Percentiles rank a stretch among this genome's conserved stretches.
These are phyloP conservation scores for Kwoniella bestiolae DNA, from an alignment of 768 basidiomycete species.

Conservation along the genomic window DNA sequence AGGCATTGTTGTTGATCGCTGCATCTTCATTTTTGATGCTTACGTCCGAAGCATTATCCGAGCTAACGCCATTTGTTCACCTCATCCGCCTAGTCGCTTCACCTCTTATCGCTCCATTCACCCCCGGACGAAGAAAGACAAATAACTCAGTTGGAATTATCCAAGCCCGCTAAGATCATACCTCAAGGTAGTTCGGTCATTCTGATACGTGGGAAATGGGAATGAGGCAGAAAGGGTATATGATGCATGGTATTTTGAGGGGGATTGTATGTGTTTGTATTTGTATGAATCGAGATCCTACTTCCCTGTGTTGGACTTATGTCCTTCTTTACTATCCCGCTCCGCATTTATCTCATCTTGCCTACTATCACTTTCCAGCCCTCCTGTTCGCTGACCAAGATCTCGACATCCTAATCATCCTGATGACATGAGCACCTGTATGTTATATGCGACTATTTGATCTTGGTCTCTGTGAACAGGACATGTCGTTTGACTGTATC, in stretches of 20 bases:
- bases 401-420: no score
- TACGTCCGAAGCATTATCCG: no score
- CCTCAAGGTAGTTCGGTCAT: slow-evolving; percentile 29
- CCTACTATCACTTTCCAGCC: no score
- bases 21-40: not conserved
- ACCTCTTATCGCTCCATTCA: slow-evolving; percentile 5
- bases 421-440: not conserved
- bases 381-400: no score
- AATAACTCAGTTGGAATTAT: slow-evolving; percentile 15
- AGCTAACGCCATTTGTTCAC: no score
- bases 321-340: no score
- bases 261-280: no score
- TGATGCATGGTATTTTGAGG: slow-evolving; percentile 35
- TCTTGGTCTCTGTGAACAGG: slow-evolving; percentile 55
- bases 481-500: slow-evolving; percentile 53
- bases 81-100: not conserved
- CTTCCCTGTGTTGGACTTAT: no score
- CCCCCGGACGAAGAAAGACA: not conserved
- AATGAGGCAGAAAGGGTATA: slow-evolving; percentile 34
- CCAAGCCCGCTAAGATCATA: slow-evolving; percentile 27
- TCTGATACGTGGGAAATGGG: slow-evolving; percentile 10
- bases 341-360: no score
- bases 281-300: not conserved
- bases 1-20: no score
- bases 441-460: slow-evolving; percentile 40